Evolutionary conservation across 2,329 filamentous ascomycete species (phyloP).

Genomic region (Colletotrichum lentis): DNA sequence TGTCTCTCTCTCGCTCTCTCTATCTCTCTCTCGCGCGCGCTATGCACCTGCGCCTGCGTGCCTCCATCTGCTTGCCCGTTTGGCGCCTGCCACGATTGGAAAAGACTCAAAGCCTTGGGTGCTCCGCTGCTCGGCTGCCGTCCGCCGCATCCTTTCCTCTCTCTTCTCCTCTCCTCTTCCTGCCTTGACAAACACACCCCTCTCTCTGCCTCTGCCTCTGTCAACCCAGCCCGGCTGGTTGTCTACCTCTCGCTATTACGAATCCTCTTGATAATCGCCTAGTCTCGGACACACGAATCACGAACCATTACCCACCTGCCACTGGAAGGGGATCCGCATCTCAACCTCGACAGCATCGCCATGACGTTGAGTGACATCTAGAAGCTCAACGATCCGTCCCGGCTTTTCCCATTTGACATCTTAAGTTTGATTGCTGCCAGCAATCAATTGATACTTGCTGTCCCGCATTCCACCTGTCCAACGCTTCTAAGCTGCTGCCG

Average conservation of each 20-base stretch:
- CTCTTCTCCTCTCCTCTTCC: slow-evolving; percentile 16
- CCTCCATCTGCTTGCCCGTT: slow-evolving; percentile 9
- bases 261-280: background rate
- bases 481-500: slow-evolving; percentile 3
- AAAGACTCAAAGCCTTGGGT: slow-evolving; percentile 30
- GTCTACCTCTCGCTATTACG: slow-evolving; percentile 17
- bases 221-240: background rate
- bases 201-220: background rate
- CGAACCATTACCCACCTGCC: background rate
- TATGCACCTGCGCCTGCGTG: slow-evolving; percentile 7
- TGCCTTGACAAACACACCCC: background rate
- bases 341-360: slow-evolving; percentile 23
- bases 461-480: slow-evolving; percentile 1
- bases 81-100: slow-evolving; percentile 29
- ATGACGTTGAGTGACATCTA: slow-evolving; percentile 28
- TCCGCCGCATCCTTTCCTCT: background rate
- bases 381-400: slow-evolving; percentile 20
- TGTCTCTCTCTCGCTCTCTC: background rate
- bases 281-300: background rate
- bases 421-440: slow-evolving; percentile 7
- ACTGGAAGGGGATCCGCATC: slow-evolving; percentile 6
- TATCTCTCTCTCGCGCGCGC: background rate
- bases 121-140: slow-evolving; percentile 16
- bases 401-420: background rate
- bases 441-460: slow-evolving; percentile 3